Evolutionary conservation across 768 basidiomycete species (phyloP), one percentile per base, ranked within the genome.

Genomic region (Hirschioporus abietinus): DNA sequence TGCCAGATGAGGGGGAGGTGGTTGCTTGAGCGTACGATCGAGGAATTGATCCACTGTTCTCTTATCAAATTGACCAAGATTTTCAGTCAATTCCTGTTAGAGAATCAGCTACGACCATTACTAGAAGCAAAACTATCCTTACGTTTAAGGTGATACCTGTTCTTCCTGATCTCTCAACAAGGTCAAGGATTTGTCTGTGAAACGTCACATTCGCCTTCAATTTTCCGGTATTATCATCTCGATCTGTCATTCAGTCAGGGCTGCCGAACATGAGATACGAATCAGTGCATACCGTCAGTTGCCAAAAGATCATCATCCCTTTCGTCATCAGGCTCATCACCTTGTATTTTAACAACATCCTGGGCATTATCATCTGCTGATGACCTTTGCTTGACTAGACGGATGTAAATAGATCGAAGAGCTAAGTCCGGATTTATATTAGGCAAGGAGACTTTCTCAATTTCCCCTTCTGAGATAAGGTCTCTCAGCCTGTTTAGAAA

Each of bases 41-140:
- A 95, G 82, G 26, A 93, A 78, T n/a, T 93, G 82, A 74, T 96
- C 95, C 63, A 95, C 82, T 1, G 90, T 93, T 27, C 95, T 88
- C 72, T 84, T 86, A 74, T 95, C 91, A 67, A 95, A 90, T 68
- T 86, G 81, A 69, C 85, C 83, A 23, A 95, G 79, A 34, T 84
- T 80, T 15, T 72, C 70, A 58, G 88, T 85, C 12, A 92, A 77
- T 73, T 91, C 89, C 92, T 93, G 66, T 57, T 61, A 42, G 67
- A 67, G 62, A 62, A 62, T 42, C 12, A 34, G 60, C 17, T 65
- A 60, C 57, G 42, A 30, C 52, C 15, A 35, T 52, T 67, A 58
- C 59, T 23, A 26, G 7, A 67, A 64, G 63, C 30, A 30, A 60
- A 62, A 25, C 60, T 35, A 20, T 58, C 67, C 76, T 70, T 74